phyloP scores from a whole-genome alignment of 768 basidiomycete species.

The Polyporus arcularius region DNA sequence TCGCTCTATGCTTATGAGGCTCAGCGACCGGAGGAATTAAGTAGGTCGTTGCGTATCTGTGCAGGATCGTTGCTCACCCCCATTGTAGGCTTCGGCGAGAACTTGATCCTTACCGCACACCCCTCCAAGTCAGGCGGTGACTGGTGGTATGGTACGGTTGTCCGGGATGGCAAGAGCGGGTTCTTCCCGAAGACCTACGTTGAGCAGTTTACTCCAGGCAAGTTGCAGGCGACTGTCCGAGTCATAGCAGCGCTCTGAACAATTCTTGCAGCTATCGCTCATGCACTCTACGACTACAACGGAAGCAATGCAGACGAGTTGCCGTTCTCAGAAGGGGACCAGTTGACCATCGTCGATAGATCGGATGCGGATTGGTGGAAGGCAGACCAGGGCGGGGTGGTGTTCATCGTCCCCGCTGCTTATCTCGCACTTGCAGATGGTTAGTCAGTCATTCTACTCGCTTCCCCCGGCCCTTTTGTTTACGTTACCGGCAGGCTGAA shows the following conservation, averaged over 20 bases:
- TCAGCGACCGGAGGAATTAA: slow-evolving; percentile 85
- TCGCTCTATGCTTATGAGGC: slow-evolving; percentile 85
- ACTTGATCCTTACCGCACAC: slow-evolving; percentile 75
- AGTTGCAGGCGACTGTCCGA: slow-evolving; percentile 25
- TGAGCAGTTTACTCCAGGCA: slow-evolving; percentile 68
- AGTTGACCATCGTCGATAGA: slow-evolving; percentile 75
- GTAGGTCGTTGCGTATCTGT: slow-evolving; percentile 45
- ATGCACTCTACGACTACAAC: slow-evolving; percentile 78
- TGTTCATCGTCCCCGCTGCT: slow-evolving; percentile 89
- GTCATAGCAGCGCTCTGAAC: slow-evolving; percentile 6
- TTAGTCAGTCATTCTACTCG: slow-evolving; percentile 65
- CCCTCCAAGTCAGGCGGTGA: slow-evolving; percentile 85
- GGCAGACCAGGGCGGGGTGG: slow-evolving; percentile 80
- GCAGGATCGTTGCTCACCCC: slow-evolving; percentile 4
- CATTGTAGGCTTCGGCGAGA: slow-evolving; percentile 71
- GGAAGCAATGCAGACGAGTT: slow-evolving; percentile 77
- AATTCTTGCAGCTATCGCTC: slow-evolving; percentile 56
- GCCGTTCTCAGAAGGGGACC: slow-evolving; percentile 82
- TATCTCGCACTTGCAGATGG: slow-evolving; percentile 87
- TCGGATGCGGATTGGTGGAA: slow-evolving; percentile 96
- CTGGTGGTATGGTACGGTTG: slow-evolving; percentile 89
- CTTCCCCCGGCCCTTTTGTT: slow-evolving; percentile 58
- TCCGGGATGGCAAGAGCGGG: slow-evolving; percentile 68
- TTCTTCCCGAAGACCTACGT: slow-evolving; percentile 93
- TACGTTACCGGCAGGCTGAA: slow-evolving; percentile 79